phyloP scores from a whole-genome alignment of 306 rosid genomes.

The Hippophae gyantsensis region DNA sequence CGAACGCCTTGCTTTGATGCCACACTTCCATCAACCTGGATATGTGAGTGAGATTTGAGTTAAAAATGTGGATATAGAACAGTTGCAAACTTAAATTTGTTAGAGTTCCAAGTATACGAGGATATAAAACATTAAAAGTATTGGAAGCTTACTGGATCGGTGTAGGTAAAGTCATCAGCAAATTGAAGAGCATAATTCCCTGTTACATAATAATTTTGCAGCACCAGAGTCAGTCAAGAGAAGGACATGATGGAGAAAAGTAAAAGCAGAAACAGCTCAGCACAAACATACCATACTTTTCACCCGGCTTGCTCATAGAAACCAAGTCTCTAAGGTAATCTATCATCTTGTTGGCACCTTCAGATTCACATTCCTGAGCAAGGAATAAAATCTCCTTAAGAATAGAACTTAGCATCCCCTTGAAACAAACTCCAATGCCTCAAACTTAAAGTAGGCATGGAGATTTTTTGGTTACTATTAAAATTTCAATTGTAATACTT shows the following conservation, averaged over 20 bases:
- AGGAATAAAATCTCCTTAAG: not conserved
- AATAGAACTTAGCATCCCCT: too few species aligned
- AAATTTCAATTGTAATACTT: conserved; percentile 14
- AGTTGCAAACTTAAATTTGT: not conserved
- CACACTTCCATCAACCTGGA: conserved; percentile 85
- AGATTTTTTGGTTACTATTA: not conserved
- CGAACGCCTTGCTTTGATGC: conserved; percentile 94
- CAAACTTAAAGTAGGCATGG: too few species aligned
- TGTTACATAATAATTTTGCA: conserved; percentile 21
- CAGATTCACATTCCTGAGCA: conserved; percentile 87
- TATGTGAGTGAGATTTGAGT: not conserved
- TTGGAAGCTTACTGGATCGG: conserved; percentile 71
- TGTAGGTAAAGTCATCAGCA: conserved; percentile 82
- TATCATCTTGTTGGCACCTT: conserved; percentile 84
- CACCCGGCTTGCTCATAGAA: conserved; percentile 68
- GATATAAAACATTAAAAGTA: conserved; percentile 7
- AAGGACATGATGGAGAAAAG: conserved; percentile 9
- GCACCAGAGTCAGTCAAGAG: conserved; percentile 1
- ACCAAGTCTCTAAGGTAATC: conserved; percentile 50
- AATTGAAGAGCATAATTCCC: conserved; percentile 76
- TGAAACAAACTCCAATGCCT: too few species aligned
- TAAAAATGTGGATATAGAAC: conserved; percentile 8
- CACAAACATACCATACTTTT: conserved; percentile 60
- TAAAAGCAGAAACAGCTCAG: not conserved
- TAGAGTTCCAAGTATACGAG: conserved; percentile 6